Base-by-base conservation (phyloP, 805 yeast genomes). In the Scheffersomyces stipitis region DNA sequence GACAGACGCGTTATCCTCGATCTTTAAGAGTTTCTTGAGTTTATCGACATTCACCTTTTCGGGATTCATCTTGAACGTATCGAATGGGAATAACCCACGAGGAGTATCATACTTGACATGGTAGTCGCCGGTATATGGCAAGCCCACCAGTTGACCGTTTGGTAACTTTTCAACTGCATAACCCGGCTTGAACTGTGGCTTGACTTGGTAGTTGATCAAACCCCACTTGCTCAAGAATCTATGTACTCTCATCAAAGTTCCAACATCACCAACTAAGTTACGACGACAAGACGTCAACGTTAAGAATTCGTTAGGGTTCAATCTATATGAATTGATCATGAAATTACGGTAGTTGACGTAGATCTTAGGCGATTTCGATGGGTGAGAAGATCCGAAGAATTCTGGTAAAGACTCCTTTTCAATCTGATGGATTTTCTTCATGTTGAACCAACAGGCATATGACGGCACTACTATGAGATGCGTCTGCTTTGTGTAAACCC, bases 281-380 rank as follows among this genome's bases (percentile, higher is more conserved):
- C 97, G 80, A 57, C 98, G 80, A 38, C 89, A 84, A 0, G 96
- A 95, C 0, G 97, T 90, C 40, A 87, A 80, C 0, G 96, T 86
- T 28, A 90, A 67, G 53, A 86, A 89, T 58, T 90, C 96, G 50
- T 83, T 83, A 15, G 96, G 96, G 47, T 90, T 87, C 46, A 90
- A 64, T 46, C 97, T 69, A 58, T 88, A 90, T 9, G 95, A 79
- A 61, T 89, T 87, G 28, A 90, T 70, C 85, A 90, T 83, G 58
- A 90, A 90, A 55, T 89, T 87, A 54, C 97, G 77, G 54, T 88
- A 86, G 58, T 81, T 83, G 41, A 76, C 76, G 57, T 89, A 90
- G 26, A 86, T 80, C 48, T 80, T 77, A 8, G 95, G 91, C 1
- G 95, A 85, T 56, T 90, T 90, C 17, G 80, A 79, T 4, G 82